These are phyloP conservation scores for Parachlorella kessleri DNA, from an alignment of 139 green algal species.

Conservation along the genomic window DNA sequence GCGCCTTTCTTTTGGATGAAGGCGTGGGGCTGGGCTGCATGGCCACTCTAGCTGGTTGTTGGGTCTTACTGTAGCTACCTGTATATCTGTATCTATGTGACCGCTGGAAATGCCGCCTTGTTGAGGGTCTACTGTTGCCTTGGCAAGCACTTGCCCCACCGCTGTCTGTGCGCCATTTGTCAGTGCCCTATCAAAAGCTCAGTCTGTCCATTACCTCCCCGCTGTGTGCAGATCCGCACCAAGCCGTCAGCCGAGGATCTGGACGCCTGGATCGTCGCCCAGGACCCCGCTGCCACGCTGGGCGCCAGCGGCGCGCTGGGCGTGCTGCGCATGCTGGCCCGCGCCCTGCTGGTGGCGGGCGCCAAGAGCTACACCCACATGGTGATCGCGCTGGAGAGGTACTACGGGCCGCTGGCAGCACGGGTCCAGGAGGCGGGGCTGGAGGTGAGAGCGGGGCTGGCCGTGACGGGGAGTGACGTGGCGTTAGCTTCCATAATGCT, in stretches of 20 bases:
- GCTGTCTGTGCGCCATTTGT: too few species aligned
- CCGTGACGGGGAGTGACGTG: neutral
- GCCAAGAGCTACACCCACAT: slow-evolving; percentile 87
- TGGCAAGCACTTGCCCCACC: too few species aligned
- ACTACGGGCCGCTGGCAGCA: slow-evolving; percentile 52
- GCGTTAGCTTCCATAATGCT: too few species aligned
- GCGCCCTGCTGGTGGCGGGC: slow-evolving; percentile 71
- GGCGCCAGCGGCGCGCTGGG: slow-evolving; percentile 37
- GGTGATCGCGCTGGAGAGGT: slow-evolving; percentile 80
- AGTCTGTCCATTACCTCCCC: too few species aligned
- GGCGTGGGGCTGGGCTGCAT: too few species aligned
- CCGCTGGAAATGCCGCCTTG: too few species aligned
- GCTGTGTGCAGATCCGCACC: slow-evolving; percentile 9
- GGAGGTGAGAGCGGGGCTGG: slow-evolving; percentile 15
- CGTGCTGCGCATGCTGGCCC: slow-evolving; percentile 49
- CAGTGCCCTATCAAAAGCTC: too few species aligned
- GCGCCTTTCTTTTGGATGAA: too few species aligned
- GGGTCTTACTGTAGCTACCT: too few species aligned
- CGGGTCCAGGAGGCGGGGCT: slow-evolving; percentile 36
- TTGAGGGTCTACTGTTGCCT: too few species aligned
- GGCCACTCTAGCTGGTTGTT: too few species aligned
- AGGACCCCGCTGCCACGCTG: slow-evolving; percentile 11
- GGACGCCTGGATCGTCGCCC: slow-evolving; percentile 17
- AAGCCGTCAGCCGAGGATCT: slow-evolving; percentile 35
- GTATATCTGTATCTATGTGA: too few species aligned